Conservation (phyloP, 2,329 filamentous ascomycete species). For the Pseudopithomyces chartarum region DNA sequence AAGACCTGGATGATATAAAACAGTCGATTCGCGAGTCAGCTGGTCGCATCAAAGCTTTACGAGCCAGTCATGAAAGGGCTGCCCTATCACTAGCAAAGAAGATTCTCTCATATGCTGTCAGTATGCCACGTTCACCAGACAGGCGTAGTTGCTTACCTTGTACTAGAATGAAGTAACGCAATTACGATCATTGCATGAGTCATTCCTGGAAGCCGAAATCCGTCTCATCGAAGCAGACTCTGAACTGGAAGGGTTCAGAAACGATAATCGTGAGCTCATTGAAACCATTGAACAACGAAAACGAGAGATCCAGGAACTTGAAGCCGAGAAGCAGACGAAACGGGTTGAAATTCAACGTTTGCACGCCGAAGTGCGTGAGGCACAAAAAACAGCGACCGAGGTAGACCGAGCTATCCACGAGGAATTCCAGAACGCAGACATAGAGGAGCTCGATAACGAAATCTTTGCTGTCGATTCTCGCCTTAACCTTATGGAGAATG, state of each 20-base stretch:
- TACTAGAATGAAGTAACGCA: constrained; percentile 62
- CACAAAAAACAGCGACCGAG: constrained; percentile 23
- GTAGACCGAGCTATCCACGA: constrained; percentile 31
- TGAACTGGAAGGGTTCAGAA: constrained; percentile 72
- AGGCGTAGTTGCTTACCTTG: constrained; percentile 21
- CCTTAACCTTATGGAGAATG: constrained; percentile 79
- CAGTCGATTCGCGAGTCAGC: constrained; percentile 50
- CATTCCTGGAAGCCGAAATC: constrained; percentile 71
- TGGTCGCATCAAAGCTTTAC: constrained; percentile 56
- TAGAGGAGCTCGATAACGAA: constrained; percentile 71
- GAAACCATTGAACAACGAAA: constrained; percentile 41
- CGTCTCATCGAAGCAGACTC: constrained; percentile 80
- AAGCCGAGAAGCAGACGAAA: constrained; percentile 14
- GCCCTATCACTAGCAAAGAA: constrained; percentile 45
- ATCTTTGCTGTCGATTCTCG: constrained; percentile 75
- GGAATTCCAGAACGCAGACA: constrained; percentile 22
- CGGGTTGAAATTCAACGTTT: constrained; percentile 20
- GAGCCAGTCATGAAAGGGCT: constrained; percentile 42
- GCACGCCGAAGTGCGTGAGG: constrained; percentile 18
- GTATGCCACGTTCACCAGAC: constrained; percentile 18
- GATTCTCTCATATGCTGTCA: constrained; percentile 61
- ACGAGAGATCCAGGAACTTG: constrained; percentile 21
- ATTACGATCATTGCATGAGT: constrained; percentile 66
- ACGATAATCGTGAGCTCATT: constrained; percentile 57
- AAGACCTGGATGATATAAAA: constrained; percentile 50